Percentiles rank a stretch among this genome's conserved stretches.
Evolutionary conservation across 768 basidiomycete species (phyloP).

Genomic region (Serendipita vermifera): DNA sequence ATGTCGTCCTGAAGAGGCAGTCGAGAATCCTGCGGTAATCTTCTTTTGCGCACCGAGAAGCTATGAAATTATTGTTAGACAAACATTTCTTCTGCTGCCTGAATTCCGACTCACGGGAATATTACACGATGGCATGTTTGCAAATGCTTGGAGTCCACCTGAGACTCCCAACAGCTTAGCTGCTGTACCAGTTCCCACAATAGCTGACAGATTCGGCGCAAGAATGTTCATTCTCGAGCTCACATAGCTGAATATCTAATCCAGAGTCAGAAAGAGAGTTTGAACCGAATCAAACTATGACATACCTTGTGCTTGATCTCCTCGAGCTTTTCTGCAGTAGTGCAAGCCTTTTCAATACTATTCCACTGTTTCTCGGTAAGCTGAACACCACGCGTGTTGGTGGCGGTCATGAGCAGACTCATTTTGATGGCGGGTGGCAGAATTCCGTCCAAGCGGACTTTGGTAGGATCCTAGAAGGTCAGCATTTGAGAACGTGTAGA

Average conservation of each 20-base stretch:
- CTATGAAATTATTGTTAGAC: constrained; percentile 33
- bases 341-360: constrained; percentile 73
- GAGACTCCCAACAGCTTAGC: constrained; percentile 97
- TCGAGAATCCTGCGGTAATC: constrained; percentile 84
- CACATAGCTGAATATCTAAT: constrained; percentile 94
- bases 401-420: constrained; percentile 92
- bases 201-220: constrained; percentile 95
- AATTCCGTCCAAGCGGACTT: constrained; percentile 64
- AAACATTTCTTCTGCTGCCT: too few species aligned
- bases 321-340: constrained; percentile 78
- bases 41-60: constrained; percentile 90
- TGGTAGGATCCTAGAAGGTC: constrained; percentile 61
- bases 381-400: constrained; percentile 69
- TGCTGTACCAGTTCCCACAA: constrained; percentile 97
- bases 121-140: constrained; percentile 92
- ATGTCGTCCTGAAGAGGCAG: constrained; percentile 74
- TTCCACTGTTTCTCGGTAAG: constrained; percentile 61
- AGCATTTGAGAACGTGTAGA: constrained; percentile 9
- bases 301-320: constrained; percentile 76
- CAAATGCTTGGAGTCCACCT: constrained; percentile 78
- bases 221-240: constrained; percentile 97
- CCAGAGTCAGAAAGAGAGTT: background rate
- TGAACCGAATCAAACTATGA: constrained; percentile 9
- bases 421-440: constrained; percentile 85
- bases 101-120: constrained; percentile 73